Base-by-base conservation (phyloP, 2,329 filamentous ascomycete genomes). In the Volutella citrinella region DNA sequence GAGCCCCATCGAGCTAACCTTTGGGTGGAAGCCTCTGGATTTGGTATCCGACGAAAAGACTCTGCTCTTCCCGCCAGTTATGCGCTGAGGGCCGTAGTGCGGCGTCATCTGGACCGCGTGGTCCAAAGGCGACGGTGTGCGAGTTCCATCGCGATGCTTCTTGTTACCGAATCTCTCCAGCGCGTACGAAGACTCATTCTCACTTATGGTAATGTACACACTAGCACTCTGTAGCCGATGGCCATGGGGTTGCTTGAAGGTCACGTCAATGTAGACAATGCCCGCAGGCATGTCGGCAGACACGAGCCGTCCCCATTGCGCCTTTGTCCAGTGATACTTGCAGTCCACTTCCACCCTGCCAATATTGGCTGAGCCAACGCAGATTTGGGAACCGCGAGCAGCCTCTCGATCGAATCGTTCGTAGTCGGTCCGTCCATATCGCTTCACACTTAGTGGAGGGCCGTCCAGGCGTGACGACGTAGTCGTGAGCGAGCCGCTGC, bases 321-420 rank as follows among this genome's bases (percentile, higher is more conserved):
- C 33, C 23, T 39, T 32, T 18, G 34, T 40, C 38, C 40, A 46
- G 17, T 33, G 34, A 30, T 41, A 50, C 16, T 37, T 42, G 39
- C 43, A 46, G 32, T 48, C 45, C 23, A 48, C 30, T 11, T 48
- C 32, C 19, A 48, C 43, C 22, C 43, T 43, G 23, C 43, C 43
- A 26, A 48, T 36, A 20, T 22, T 38, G 10, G 20, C 21, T 5
- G 31, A 37, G 8, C 42, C 45, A 11, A 48, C 36, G 13, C 27
- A 41, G n/a, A 46, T 24, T 13, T 45, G 39, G 8, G 42, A 36
- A 3, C 40, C 44, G 14, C 37, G 27, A 3, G 36, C 27, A n/a
- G n/a, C n/a, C n/a, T n/a, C n/a, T n/a, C 39, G 30, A 20, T 48
- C 36, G 22, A 48, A 49, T 15, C 34, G 30, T 33, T 44, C 40